Evolutionary conservation across 371 early-diverging fungal genomes (phyloP), one percentile per base, ranked within the genome.

Genomic region (Actinomortierella wolfii): DNA sequence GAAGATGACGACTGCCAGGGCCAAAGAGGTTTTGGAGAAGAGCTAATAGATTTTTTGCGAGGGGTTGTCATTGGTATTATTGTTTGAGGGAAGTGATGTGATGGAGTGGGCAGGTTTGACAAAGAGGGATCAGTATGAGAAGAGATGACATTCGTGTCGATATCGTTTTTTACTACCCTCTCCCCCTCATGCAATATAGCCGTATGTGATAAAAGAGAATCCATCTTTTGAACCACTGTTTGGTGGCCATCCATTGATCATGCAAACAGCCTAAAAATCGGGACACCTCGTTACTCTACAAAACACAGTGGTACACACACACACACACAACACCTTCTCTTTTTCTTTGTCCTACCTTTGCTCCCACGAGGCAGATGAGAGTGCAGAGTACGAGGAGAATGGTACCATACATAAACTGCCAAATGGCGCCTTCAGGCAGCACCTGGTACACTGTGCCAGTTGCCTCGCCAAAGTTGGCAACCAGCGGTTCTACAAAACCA

Each of bases 401-500:
- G 1, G 84, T 76, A 47, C 82, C 82, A 59, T 86, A 86, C 8
- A 81, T 49, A 49, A 83, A 77, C 23, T 48, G 46, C 77, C 77
- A 84, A 46, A 74, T 78, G 55, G 49, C 49, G 51, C 82, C 79
- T 53, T 86, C 86, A 0, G 88, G 88, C 29, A 88, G 67, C 8
- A 78, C 43, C 9, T 70, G 68, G 42, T 69, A 63, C 8, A 83
- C 55, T 39, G 76, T 76, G 34, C 87, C 89, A 42, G 62, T 68
- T 8, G 47, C 42, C 49, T 63, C 64, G 24, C 83, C 85, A 73
- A 87, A 83, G 63, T 81, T 84, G 60, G 76, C 76, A 29, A 87
- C 47, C 48, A 87, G 53, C 3, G 86, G 87, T 54, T 88, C 88
- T 15, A 82, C 82, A 62, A 85, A 84, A 15, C 84, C 89, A 14